Conservation (phyloP, 1,284 basidiomycete species). For the Schizophyllum amplum region DNA sequence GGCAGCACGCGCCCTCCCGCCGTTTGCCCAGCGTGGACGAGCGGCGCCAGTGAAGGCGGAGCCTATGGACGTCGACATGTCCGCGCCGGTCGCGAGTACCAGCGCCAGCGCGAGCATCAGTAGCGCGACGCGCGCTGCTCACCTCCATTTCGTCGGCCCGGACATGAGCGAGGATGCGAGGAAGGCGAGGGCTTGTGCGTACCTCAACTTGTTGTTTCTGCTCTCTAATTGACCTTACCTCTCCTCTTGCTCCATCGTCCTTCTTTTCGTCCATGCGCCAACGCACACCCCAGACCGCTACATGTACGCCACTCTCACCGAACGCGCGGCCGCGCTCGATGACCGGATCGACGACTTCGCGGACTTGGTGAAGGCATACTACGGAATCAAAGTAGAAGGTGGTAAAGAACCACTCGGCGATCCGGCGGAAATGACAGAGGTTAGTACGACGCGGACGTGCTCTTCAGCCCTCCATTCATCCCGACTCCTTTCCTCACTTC, state of each 20-base stretch:
- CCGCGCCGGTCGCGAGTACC: constrained; percentile 29
- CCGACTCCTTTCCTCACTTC: too few species aligned
- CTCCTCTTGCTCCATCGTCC: not conserved
- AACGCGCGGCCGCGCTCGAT: constrained; percentile 58
- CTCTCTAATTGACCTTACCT: too few species aligned
- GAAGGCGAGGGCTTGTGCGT: constrained; percentile 31
- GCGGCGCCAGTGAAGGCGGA: constrained; percentile 27
- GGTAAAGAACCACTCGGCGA: constrained; percentile 73
- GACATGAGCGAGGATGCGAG: not conserved
- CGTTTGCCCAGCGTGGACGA: not conserved
- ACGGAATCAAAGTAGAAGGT: too few species aligned
- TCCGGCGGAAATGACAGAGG: constrained; percentile 61
- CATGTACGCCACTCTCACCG: constrained; percentile 86
- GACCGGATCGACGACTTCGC: constrained; percentile 80
- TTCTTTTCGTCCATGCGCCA: not conserved
- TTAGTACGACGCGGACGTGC: too few species aligned
- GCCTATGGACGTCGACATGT: constrained; percentile 16
- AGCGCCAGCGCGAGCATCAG: constrained; percentile 17
- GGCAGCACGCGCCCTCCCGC: not conserved
- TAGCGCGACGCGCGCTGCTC: not conserved
- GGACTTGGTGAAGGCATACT: constrained; percentile 62
- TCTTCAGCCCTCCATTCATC: too few species aligned
- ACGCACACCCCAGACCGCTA: constrained; percentile 59
- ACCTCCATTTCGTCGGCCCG: not conserved
- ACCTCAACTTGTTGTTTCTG: too few species aligned